Base-by-base conservation (phyloP, 108 stramenopile species). In the Fistulifera pelliculosa region DNA sequence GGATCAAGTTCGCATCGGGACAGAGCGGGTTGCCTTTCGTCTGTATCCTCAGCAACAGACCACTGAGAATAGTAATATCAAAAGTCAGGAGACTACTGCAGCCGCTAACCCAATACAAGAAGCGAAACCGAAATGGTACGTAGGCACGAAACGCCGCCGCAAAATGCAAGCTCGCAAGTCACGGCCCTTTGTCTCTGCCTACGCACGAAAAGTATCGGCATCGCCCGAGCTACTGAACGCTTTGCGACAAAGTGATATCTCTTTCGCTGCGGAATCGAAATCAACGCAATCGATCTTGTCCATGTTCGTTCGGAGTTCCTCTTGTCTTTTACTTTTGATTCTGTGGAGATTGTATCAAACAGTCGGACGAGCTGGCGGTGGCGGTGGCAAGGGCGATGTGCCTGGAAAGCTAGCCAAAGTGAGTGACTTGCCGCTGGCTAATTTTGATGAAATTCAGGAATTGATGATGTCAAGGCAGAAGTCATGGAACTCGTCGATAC, bases 401-500 rank as follows among this genome's bases (percentile, higher is more conserved):
- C 83, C 83, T 3, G 87, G 83, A 35, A 89, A 89, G 50, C 58
- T 89, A 38, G 81, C 81, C 22, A 42, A 43, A 15, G 52, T 64
- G 13, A 52, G 45, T 47, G 66, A 73, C 35, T 42, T 62, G 43
- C 64, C 84, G 22, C 47, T 80, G 52, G 84, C 85, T 5, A 66
- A 64, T 10, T 91, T 91, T 63, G 71, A 73, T 2, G 90, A 92
- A 38, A 87, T 92, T 60, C 80, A 92, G 62, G 90, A 6, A 85
- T 87, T 56, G 81, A 85, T 52, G 69, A 70, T 47, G 86, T 85
- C 44, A 92, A 92, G 40, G 65, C 68, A 38, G 90, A 92, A 64
- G 85, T 92, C 40, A 85, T 87, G 90, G 90, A 92, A 66, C 60
- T 92, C 27, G 90, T 92, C 1, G 86, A 92, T 56, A 77, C 85